These are phyloP conservation scores for Strobilomyces echinocephalus DNA, from an alignment of 768 basidiomycete genomes.

Conservation along the genomic window DNA sequence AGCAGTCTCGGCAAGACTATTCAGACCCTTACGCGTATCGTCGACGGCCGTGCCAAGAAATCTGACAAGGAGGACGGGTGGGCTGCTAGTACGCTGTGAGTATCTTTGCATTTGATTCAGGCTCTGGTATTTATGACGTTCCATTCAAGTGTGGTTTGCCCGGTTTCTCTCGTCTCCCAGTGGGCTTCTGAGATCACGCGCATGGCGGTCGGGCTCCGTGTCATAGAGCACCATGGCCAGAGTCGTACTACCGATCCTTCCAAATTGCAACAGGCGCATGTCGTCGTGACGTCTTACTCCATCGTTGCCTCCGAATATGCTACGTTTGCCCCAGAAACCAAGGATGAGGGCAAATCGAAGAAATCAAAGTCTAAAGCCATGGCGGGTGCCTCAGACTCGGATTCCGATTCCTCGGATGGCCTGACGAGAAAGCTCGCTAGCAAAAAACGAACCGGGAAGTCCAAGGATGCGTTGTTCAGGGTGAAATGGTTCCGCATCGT, in stretches of 20 bases:
- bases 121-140: neutral
- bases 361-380: constrained; percentile 34
- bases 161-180: constrained; percentile 82
- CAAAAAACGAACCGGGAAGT: constrained; percentile 42
- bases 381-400: constrained; percentile 26
- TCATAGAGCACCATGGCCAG: constrained; percentile 81
- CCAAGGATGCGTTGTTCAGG: constrained; percentile 64
- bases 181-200: constrained; percentile 85
- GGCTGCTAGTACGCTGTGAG: constrained; percentile 63
- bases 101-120: neutral
- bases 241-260: constrained; percentile 62
- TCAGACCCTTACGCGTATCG: constrained; percentile 82
- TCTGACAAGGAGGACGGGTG: constrained; percentile 70
- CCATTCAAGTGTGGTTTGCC: constrained; percentile 70
- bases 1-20: constrained; percentile 82
- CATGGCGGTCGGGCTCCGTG: constrained; percentile 60
- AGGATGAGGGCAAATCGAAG: constrained; percentile 51
- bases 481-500: constrained; percentile 84
- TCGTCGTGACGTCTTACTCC: constrained; percentile 86
- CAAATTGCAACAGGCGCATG: constrained; percentile 50
- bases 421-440: constrained; percentile 38
- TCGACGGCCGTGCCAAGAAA: constrained; percentile 70
- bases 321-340: constrained; percentile 43
- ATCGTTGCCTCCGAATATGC: constrained; percentile 78
- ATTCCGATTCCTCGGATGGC: constrained; percentile 35